Base-by-base conservation (phyloP, 2,329 filamentous ascomycete genomes). In the Penicillium psychrosexuale region DNA sequence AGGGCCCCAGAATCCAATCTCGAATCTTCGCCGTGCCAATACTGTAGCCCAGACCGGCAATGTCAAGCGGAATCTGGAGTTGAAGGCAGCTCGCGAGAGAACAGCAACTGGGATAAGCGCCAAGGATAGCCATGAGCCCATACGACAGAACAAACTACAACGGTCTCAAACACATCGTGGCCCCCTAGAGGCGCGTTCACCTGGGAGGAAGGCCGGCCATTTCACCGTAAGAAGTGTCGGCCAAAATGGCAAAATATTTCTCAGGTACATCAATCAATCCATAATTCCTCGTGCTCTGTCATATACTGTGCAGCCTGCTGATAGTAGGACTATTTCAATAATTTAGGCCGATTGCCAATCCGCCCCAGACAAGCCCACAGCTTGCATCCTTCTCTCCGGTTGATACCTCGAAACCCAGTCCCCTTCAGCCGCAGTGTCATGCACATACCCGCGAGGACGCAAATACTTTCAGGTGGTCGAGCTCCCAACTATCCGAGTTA, bases 161-260 rank as follows among this genome's bases (percentile, higher is more conserved):
- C 70, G 69, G 22, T 70, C 77, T 11, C 80, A 81, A 54, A 83
- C 78, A 66, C 77, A 76, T 22, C 62, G 65, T 64, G 75, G 78
- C n/a, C 79, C 82, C 11, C 60, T 65, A 49, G 87, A 90, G 66
- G 82, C 82, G 55, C 75, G 79, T 54, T 83, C 84, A 44, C 84
- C 79, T 51, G 81, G 83, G 33, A 81, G 86, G 56, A 84, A 86
- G 69, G 86, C 85, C 46, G 82, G 87, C 51, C 85, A 90, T 66
- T 92, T 93, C 69, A 86, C 88, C 2, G 89, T 93, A 51, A 85
- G 87, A 47, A 92, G 91, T 71, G 89, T 93, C 56, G 89, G 89
- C 24, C 89, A 91, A 69, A 91, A 91, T 73, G 89, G 89, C 37
- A 85, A 86, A 69, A 90, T 93, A 72, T 93, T 91, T 72, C 71